phyloP scores from a whole-genome alignment of 1,139 yeast species.

The Saccharomyces uvarum region DNA sequence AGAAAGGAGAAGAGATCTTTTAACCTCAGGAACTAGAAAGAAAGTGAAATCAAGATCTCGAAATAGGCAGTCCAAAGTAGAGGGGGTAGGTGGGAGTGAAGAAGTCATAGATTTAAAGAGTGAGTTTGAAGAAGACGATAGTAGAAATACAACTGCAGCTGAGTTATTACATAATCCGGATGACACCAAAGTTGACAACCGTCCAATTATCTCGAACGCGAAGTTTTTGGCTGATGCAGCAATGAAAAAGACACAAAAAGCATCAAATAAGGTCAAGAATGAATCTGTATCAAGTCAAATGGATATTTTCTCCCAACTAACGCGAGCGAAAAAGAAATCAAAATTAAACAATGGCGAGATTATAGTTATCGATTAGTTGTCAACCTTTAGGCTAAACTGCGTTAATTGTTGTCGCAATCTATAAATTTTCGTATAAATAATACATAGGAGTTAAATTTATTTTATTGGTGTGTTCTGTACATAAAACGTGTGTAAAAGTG shows the following conservation, averaged over 20 bases:
- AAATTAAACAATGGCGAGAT: conserved; percentile 22
- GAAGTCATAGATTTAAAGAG: conserved; percentile 5
- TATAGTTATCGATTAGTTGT: conserved; percentile 20
- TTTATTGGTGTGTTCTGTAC: not conserved
- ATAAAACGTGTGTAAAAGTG: not conserved
- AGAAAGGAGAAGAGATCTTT: not conserved
- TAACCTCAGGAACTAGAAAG: not conserved
- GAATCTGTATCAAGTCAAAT: conserved; percentile 20
- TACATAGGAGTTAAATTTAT: not conserved
- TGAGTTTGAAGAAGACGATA: conserved; percentile 2
- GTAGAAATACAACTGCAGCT: conserved; percentile 25
- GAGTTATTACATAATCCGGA: conserved; percentile 29
- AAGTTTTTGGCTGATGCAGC: conserved; percentile 27
- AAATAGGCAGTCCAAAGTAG: not conserved
- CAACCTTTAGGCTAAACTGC: not conserved
- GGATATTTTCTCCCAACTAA: conserved; percentile 28
- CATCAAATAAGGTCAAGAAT: conserved; percentile 14
- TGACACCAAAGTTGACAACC: conserved; percentile 22
- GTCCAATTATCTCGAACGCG: conserved; percentile 30
- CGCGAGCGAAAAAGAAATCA: conserved; percentile 28
- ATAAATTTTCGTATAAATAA: not conserved
- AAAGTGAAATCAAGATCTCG: not conserved
- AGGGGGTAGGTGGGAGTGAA: not conserved
- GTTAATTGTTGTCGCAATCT: not conserved
- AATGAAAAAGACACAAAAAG: conserved; percentile 3